A percentile compares a stretch with the other conserved stretches of the same genome.
These are phyloP conservation scores for Vaccinium corymbosum DNA, from an alignment of 148 eudicot genomes.

Conservation along the genomic window DNA sequence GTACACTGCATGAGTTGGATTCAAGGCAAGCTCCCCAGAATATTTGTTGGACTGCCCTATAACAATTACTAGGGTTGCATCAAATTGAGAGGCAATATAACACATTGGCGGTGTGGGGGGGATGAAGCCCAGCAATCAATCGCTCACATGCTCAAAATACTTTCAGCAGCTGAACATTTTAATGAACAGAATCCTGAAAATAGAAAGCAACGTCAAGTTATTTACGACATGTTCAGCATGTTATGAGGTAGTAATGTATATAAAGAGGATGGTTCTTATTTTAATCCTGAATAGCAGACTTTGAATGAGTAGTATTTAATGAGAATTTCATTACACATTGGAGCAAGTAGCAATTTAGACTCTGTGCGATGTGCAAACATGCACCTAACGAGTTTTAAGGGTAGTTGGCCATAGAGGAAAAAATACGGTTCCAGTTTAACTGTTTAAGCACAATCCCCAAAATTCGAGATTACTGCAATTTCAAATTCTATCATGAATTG, in stretches of 20 bases:
- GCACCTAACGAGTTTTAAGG: neutral
- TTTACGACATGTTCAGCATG: too few relatives aligned
- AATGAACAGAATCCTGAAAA: conserved; percentile 34
- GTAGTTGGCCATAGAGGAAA: neutral
- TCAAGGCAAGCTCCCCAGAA: conserved; percentile 23
- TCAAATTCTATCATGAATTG: neutral
- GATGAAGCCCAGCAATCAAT: conserved; percentile 35
- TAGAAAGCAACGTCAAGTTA: neutral
- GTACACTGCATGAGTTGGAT: conserved; percentile 22
- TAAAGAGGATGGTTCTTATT: neutral
- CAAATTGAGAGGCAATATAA: conserved; percentile 37
- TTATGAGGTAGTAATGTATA: neutral
- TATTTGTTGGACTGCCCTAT: conserved; percentile 27
- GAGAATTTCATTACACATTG: neutral
- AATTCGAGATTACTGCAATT: neutral
- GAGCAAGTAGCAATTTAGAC: too few relatives aligned
- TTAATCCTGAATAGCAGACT: neutral
- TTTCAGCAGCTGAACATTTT: conserved; percentile 28
- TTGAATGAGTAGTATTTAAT: neutral
- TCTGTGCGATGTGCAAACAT: too few relatives aligned
- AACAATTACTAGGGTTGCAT: conserved; percentile 25
- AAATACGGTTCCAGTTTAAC: neutral
- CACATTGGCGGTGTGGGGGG: conserved; percentile 35
- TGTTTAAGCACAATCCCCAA: neutral
- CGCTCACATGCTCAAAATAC: conserved; percentile 23